Base-by-base conservation (phyloP, 1,284 basidiomycete genomes). In the Pholiota adiposa region DNA sequence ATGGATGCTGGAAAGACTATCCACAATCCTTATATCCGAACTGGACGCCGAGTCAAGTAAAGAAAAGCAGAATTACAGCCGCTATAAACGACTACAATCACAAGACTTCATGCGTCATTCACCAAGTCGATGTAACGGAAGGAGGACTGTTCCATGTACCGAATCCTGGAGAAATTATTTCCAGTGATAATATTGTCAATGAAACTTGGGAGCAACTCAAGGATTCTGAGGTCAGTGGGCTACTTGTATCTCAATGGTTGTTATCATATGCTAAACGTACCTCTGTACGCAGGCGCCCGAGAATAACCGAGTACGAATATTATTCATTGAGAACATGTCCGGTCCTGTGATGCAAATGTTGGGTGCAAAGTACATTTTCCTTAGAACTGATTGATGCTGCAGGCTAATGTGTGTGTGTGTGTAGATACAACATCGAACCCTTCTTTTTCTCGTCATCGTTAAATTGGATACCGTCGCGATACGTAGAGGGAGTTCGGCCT, bases 361-460 rank as follows among this genome's bases (percentile, higher is more conserved):
- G 1, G 82, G 82, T 27, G 71, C 78, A 48, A 77, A 70, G 80
- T 80, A 56, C 51, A 70, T n/a, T 51, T 51, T 36, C 12, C 25
- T 25, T 46, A 23, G 18, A 23, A 46, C 3, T 38, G 12, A 14
- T n/a, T n/a, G n/a, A 11, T 7, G 14, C 16, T 7, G 12, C 12
- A 38, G 16, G 7, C 9, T 38, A 16, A 34, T 8, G 40, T 19
- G 51, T 51, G n/a, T 2, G 14, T 48, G 12, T 46, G 3, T 44
- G 18, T 19, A 63, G 51, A 21, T 58, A 77, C 62, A 78, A 79
- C 53, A 76, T 82, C 19, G 80, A 82, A 62, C 80, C 79, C 0
- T 83, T 81, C 67, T 83, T 81, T 67, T 83, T 79, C 57, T 79
- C 80, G 3, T 80, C 80, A 0, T 79, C 81, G 1, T 56, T 81